These are phyloP conservation scores for Paspalum vaginatum DNA, from an alignment of 176 grass and related monocot species.

Conservation along the genomic window DNA sequence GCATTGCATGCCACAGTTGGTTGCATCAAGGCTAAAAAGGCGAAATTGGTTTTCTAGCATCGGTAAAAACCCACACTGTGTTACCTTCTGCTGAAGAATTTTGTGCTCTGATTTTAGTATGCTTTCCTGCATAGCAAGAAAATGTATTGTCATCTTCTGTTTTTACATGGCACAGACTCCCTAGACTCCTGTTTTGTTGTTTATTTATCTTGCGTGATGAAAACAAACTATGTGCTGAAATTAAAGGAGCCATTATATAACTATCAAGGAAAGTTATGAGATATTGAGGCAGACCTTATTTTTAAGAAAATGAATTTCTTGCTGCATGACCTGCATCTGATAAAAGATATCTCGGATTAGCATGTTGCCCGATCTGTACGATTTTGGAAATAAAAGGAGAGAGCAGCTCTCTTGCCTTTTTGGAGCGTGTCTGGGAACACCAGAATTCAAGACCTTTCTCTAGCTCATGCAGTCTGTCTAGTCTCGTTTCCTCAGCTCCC, in stretches of 20 bases:
- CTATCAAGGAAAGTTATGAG: neutral
- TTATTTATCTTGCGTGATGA: neutral
- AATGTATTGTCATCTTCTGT: neutral
- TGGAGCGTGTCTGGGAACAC: slow-evolving; percentile 44
- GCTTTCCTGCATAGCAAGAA: slow-evolving; percentile 24
- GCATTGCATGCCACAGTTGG: too few relatives aligned
- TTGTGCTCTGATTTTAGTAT: slow-evolving; percentile 17
- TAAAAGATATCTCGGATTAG: slow-evolving; percentile 6
- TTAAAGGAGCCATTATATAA: slow-evolving; percentile 2
- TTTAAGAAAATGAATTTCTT: slow-evolving; percentile 61
- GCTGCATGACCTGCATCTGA: slow-evolving; percentile 67
- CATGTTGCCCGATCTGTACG: neutral
- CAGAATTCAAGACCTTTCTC: slow-evolving; percentile 55
- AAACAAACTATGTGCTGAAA: slow-evolving; percentile 3
- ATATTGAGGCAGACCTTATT: slow-evolving; percentile 51
- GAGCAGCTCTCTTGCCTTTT: slow-evolving; percentile 37
- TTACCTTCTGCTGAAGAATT: slow-evolving; percentile 30
- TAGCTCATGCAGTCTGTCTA: slow-evolving; percentile 45
- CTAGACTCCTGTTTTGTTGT: neutral
- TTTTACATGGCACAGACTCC: neutral
- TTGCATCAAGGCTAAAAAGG: too few relatives aligned
- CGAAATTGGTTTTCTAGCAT: too few relatives aligned
- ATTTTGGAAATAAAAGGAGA: neutral
- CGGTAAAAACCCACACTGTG: too few relatives aligned
- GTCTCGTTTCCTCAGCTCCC: slow-evolving; percentile 30